Evolutionary conservation across 768 basidiomycete species (phyloP).

Genomic region (Termitomyces sp.): DNA sequence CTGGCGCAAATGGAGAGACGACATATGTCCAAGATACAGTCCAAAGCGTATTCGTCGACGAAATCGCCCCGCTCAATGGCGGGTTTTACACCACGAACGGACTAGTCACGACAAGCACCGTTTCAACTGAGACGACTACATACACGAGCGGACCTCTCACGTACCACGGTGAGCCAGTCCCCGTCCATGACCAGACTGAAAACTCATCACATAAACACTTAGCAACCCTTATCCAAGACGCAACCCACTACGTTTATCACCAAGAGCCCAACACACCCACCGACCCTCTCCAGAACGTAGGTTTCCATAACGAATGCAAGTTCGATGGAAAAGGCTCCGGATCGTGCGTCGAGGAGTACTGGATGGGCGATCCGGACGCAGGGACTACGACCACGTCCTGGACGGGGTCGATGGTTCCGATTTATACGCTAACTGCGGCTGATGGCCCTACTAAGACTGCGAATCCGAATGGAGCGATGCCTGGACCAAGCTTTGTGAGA

Average conservation of each 20-base stretch:
- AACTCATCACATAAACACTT: not conserved
- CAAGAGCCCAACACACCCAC: not conserved
- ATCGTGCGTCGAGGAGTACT: no score
- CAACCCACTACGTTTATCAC: not conserved
- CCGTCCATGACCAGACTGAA: not conserved
- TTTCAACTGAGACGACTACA: not conserved
- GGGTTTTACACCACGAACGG: slow-evolving; percentile 4
- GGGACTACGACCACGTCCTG: no score
- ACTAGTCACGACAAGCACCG: not conserved
- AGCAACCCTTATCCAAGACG: not conserved
- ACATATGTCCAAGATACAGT: not conserved
- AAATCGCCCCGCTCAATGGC: not conserved
- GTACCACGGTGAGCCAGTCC: not conserved
- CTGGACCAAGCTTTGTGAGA: no score
- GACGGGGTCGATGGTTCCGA: no score
- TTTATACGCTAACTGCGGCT: no score
- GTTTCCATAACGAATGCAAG: no score
- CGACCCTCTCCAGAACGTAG: no score
- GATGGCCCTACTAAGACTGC: no score
- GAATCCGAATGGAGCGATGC: no score
- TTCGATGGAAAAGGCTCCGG: no score
- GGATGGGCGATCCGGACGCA: no score
- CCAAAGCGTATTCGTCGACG: not conserved
- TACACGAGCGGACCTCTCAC: not conserved
- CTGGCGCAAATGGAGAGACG: not conserved